Percentiles rank a stretch among this genome's conserved stretches.
Conservation (phyloP, 1,139 yeast genomes). For the Magnusiomyces ingens region DNA sequence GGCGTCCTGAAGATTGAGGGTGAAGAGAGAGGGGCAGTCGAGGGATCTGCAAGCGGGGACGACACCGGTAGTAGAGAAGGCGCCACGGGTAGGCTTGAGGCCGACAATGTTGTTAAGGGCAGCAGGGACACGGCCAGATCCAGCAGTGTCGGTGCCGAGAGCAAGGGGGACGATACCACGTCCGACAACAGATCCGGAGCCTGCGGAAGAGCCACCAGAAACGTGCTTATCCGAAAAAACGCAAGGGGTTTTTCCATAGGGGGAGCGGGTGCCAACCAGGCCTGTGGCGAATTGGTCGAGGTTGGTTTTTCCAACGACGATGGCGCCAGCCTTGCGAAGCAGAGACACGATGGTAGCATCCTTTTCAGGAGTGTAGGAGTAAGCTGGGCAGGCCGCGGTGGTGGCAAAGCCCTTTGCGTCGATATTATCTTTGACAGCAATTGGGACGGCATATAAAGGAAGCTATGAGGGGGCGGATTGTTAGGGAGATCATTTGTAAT, state of each 20-base stretch:
- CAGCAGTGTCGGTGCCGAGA: conserved; percentile 97
- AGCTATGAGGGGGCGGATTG: conserved; percentile 25
- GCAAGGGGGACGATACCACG: conserved; percentile 83
- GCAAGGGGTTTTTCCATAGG: conserved; percentile 81
- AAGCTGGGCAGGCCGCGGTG: conserved; percentile 93
- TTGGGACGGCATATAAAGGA: conserved; percentile 84
- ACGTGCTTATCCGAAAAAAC: conserved; percentile 72
- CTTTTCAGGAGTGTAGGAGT: conserved; percentile 52
- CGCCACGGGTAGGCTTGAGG: conserved; percentile 85
- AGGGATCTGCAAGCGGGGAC: conserved; percentile 96
- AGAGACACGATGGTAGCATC: conserved; percentile 71
- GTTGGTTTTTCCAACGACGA: conserved; percentile 85
- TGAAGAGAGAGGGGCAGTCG: conserved; percentile 84
- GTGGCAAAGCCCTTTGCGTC: conserved; percentile 78
- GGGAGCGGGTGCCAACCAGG: conserved; percentile 88
- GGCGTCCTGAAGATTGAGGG: conserved; percentile 74
- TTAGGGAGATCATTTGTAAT: neutral
- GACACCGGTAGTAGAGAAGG: conserved; percentile 77
- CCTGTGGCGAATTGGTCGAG: conserved; percentile 97
- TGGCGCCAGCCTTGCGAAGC: conserved; percentile 79
- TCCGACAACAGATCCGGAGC: conserved; percentile 88
- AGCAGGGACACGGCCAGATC: conserved; percentile 98
- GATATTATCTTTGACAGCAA: conserved; percentile 90
- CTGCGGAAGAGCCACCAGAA: conserved; percentile 92
- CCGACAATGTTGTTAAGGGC: conserved; percentile 87